Conservation (phyloP, 441 rosid species). For the Geranium incanum region DNA sequence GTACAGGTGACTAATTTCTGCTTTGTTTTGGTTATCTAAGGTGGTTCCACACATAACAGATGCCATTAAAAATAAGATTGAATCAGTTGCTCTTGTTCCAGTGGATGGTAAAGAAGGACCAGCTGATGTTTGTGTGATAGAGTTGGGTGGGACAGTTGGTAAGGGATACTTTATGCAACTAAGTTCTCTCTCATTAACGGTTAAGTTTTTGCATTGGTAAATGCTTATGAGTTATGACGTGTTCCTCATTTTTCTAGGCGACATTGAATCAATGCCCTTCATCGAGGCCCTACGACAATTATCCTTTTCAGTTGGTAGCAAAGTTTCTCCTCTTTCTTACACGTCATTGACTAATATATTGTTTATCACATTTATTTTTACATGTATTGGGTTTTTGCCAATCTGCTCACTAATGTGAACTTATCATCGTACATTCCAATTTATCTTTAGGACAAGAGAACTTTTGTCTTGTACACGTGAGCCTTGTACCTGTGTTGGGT, state of each 20-base stretch:
- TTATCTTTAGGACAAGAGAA: slow-evolving; percentile 51
- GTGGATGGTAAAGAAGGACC: slow-evolving; percentile 65
- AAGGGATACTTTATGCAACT: slow-evolving; percentile 21
- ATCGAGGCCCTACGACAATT: slow-evolving; percentile 68
- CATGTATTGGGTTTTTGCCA: neutral
- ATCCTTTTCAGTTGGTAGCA: slow-evolving; percentile 60
- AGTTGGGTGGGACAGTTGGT: slow-evolving; percentile 73
- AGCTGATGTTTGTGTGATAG: slow-evolving; percentile 68
- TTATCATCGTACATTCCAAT: slow-evolving; percentile 19
- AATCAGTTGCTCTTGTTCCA: slow-evolving; percentile 52
- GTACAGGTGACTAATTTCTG: slow-evolving; percentile 4
- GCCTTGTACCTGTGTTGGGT: slow-evolving; percentile 65
- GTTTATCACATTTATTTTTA: neutral
- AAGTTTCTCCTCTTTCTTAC: slow-evolving; percentile 3
- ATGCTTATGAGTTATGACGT: slow-evolving; percentile 11
- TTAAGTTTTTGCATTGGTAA: neutral
- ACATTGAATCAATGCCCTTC: slow-evolving; percentile 70
- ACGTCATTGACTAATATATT: neutral
- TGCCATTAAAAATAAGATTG: slow-evolving; percentile 60
- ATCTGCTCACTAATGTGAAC: neutral
- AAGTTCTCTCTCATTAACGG: neutral
- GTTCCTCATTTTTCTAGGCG: slow-evolving; percentile 28
- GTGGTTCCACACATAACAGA: slow-evolving; percentile 74
- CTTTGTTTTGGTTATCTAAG: slow-evolving; percentile 26
- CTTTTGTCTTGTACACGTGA: slow-evolving; percentile 69